Base-by-base conservation (phyloP, 352 stramenopile species). In the Thalassiosira mediterranea region DNA sequence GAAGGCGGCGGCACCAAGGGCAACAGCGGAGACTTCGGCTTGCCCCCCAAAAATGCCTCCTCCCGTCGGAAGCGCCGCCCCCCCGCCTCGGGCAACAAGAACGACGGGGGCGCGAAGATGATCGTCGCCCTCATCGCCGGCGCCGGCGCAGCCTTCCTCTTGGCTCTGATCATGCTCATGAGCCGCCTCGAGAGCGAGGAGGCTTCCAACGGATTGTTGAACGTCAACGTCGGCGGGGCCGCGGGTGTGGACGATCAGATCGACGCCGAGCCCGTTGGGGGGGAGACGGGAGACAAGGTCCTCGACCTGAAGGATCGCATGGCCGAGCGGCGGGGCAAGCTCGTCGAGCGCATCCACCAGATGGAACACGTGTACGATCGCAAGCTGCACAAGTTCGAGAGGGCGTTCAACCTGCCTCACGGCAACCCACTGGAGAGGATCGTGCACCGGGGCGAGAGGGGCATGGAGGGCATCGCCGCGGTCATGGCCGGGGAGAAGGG, bases 91-190 rank as follows among this genome's bases (percentile, higher is more conserved):
- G 13, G 28, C 17, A 58, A 15, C 64, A 48, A 19, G 15, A 63
- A 61, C 28, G 67, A 69, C 17, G 40, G 49, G 19, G 53, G 54
- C 21, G 47, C 31, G 54, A 65, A 71, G 59, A 60, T 61, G 46
- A 73, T 80, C 58, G 32, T 80, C 19, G 71, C 71, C 37, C 63
- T 80, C 3, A 32, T 80, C 47, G 57, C 62, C 57, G 71, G 71
- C 32, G 71, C 71, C 10, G 71, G 71, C 15, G 71, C 38, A 15
- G 71, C 71, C 19, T 80, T 80, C 42, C 63, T 80, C 23, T 31
- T 80, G 1, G 63, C 71, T 8, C 54, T 80, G 0, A 19, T 70
- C 0, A 19, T 80, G 19, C 56, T 80, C 29, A 72, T 72, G 48
- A 67, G 47, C 13, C 62, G 63, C 44, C 63, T 80, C 17, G 71